Evolutionary conservation across 139 green algal genomes (phyloP).

Genomic region (Chlamydomonas applanata): DNA sequence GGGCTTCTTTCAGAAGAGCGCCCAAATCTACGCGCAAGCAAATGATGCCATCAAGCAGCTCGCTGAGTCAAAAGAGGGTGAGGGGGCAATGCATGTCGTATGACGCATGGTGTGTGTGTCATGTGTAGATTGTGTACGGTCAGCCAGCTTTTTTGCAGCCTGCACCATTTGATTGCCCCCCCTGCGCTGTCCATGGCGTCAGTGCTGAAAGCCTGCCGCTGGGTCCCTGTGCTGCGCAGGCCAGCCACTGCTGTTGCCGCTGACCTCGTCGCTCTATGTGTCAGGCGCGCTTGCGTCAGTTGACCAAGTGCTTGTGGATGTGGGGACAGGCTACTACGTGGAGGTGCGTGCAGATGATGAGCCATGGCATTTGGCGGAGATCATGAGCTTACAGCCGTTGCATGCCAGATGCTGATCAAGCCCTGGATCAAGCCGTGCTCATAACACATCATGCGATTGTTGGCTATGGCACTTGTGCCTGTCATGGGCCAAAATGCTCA

Average conservation of each 20-base stretch:
- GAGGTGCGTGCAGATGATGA: constrained; percentile 54
- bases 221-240: constrained; percentile 42
- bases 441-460: no score
- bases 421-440: no score
- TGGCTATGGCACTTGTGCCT: no score
- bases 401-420: no score
- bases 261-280: constrained; percentile 90
- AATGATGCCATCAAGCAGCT: neutral
- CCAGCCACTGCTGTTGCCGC: constrained; percentile 80
- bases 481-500: no score
- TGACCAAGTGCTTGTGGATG: constrained; percentile 84
- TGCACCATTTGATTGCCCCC: no score
- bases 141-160: no score
- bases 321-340: constrained; percentile 90
- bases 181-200: neutral
- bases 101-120: neutral
- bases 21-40: constrained; percentile 6
- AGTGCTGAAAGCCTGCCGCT: neutral
- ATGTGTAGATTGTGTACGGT: neutral
- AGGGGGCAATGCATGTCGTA: neutral
- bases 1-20: constrained; percentile 3
- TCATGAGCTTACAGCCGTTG: no score
- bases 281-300: constrained; percentile 61
- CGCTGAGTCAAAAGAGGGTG: constrained; percentile 1
- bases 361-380: neutral